Evolutionary conservation across 163 green algal species (phyloP), one percentile per base, ranked within the genome.

Genomic region (Scenedesmus sp.): DNA sequence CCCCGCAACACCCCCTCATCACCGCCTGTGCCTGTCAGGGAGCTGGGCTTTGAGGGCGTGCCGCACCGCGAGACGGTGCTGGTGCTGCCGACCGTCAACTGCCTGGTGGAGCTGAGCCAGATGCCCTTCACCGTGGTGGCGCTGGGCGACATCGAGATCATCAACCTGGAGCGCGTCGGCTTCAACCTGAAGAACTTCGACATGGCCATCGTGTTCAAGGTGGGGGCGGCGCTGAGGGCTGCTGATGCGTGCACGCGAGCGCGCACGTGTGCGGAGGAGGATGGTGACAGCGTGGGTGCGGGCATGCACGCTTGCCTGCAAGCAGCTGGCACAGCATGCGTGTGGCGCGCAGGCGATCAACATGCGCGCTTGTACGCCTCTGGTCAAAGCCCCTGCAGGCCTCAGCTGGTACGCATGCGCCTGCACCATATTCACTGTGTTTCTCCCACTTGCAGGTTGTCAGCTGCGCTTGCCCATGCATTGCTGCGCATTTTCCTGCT

Each of bases 181-280:
- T 99, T 99, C 92, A 98, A 98, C 95, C 95, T 99, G 80, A 98
- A 99, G 87, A 99, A 99, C 94, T 99, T 99, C 87, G 98, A 99
- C 96, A 98, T 99, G 96, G 94, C 97, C 72, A 98, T 99, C 90
- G 96, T 99, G 10, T 99, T 99, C 96, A 99, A 99, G 95, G 96
- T 95, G 72, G 3, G 61, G 33, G 81, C 85, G 22, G 87, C 16
- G 61, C 35, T 35, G 16, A 33, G 46, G 37, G 43, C 1, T 0
- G 42, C n/a, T n/a, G n/a, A n/a, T n/a, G n/a, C n/a, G n/a, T n/a
- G n/a, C n/a, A n/a, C n/a, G n/a, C n/a, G n/a, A n/a, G n/a, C n/a
- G n/a, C n/a, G n/a, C n/a, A n/a, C n/a, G n/a, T n/a, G n/a, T n/a
- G n/a, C n/a, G n/a, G n/a, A n/a, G 76, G 76, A 12, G 76, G 10